phyloP scores from a whole-genome alignment of 305 asterid species.

The Fraxinus xanthoxyloides region DNA sequence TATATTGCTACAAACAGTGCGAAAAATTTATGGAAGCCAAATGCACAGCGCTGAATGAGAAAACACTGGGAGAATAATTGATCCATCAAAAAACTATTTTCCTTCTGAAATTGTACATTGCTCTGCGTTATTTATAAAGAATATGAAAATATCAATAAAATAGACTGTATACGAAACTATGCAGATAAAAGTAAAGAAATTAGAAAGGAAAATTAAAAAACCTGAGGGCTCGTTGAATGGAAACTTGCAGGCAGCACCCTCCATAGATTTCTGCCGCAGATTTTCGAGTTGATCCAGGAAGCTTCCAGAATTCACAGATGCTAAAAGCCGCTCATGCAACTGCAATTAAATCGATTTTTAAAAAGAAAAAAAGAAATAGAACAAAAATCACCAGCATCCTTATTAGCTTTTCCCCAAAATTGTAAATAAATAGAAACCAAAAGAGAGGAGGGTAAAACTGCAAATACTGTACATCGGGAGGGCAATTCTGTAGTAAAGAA shows the following conservation, averaged over 20 bases:
- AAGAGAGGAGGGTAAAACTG: background rate
- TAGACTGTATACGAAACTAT: background rate
- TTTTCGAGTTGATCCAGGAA: conserved; percentile 62
- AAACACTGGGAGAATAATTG: background rate
- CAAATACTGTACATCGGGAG: conserved; percentile 56
- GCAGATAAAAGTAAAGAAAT: background rate
- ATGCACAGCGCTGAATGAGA: background rate
- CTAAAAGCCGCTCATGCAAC: conserved; percentile 70
- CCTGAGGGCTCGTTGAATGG: conserved; percentile 76
- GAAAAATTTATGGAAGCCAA: background rate
- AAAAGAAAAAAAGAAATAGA: background rate
- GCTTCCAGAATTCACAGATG: conserved; percentile 50
- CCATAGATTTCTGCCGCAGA: conserved; percentile 30
- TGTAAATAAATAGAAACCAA: background rate
- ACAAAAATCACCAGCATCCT: background rate
- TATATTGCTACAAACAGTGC: background rate
- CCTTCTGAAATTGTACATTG: background rate
- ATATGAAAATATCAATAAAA: background rate
- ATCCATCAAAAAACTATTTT: background rate
- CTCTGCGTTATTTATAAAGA: background rate
- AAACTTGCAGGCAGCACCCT: conserved; percentile 37
- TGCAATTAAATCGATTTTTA: conserved; percentile 23
- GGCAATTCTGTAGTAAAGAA: conserved; percentile 48
- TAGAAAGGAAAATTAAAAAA: conserved; percentile 11
- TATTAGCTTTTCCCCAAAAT: background rate